Conservation (phyloP, 257 asterid species). For the Anisodus tanguticus region DNA sequence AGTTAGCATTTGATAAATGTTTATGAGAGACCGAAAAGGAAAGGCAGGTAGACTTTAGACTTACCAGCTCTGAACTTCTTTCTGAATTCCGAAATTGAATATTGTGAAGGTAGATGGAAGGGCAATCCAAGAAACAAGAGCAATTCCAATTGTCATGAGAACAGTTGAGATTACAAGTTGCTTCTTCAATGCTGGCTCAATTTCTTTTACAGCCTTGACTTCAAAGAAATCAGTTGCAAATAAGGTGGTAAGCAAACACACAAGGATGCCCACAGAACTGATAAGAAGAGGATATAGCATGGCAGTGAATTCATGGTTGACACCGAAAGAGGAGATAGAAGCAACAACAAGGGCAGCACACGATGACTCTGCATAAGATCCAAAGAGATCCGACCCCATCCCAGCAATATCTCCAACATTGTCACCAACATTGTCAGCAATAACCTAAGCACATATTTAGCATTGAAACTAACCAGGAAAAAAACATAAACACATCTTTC, state of each 20-base stretch:
- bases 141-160: slow-evolving; percentile 68
- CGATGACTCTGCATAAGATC: slow-evolving; percentile 82
- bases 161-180: slow-evolving; percentile 77
- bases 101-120: slow-evolving; percentile 77
- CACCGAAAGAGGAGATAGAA: slow-evolving; percentile 80
- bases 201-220: slow-evolving; percentile 67
- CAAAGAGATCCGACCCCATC: slow-evolving; percentile 85
- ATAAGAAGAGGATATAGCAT: slow-evolving; percentile 73
- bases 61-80: slow-evolving; percentile 74
- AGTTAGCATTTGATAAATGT: slow-evolving; percentile 12
- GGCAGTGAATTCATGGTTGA: slow-evolving; percentile 74
- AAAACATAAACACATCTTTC: background rate
- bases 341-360: slow-evolving; percentile 89
- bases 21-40: background rate
- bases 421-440: slow-evolving; percentile 89
- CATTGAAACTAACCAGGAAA: background rate
- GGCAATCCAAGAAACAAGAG: slow-evolving; percentile 62
- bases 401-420: slow-evolving; percentile 92
- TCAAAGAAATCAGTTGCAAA: slow-evolving; percentile 87
- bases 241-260: slow-evolving; percentile 72
- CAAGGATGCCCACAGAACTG: slow-evolving; percentile 70
- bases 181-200: slow-evolving; percentile 78
- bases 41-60: slow-evolving; percentile 20
- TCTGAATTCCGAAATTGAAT: slow-evolving; percentile 74
- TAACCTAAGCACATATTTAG: slow-evolving; percentile 50